Evolutionary conservation across 352 stramenopile species (phyloP), one percentile per base, ranked within the genome.

Genomic region (Phytophthora melonis): DNA sequence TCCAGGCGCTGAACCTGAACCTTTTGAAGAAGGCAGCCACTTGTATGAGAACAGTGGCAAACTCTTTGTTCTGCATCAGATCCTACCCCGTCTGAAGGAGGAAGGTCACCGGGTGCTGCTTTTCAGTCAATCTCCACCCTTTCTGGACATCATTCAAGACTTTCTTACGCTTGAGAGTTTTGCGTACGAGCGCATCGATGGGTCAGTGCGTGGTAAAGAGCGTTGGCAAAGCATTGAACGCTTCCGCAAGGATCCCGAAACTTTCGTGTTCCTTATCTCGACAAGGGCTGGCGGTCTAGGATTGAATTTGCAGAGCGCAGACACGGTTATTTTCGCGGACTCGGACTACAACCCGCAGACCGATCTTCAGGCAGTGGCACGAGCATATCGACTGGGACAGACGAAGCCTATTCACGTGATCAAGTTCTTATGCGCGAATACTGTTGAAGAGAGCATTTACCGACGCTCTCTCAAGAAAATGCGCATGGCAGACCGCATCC

Each of bases 251-350:
- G 95, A 96, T 58, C 85, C 89, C 1, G 81, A 91, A 39, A 96
- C 97, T 21, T 99, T 99, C 74, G 81, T 93, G 1, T 95, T 95
- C 57, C 59, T 94, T 23, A 88, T 95, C 63, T 93, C 85, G 53
- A 94, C 88, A 9, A 79, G 87, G n/a, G 85, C 84, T 18, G 88
- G 88, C 18, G 87, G 86, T 43, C 75, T 95, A 5, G 87, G 87
- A 7, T 58, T 95, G 23, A 94, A 95, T 59, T 68, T 94, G 5
- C 84, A 94, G 52, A 87, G 84, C n/a, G 88, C 88, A n/a, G 87
- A 95, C 70, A 93, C 86, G 2, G 86, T 95, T 30, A 91, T 95
- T 63, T 93, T 95, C 52, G 81, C 80, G 3, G 86, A 95, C 58
- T 92, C 87, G 23, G 88, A 95, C 68, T 95, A 90, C 73, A 95